phyloP scores from a whole-genome alignment of 192 early-diverging fungal genomes.

The Gigaspora rosea region DNA sequence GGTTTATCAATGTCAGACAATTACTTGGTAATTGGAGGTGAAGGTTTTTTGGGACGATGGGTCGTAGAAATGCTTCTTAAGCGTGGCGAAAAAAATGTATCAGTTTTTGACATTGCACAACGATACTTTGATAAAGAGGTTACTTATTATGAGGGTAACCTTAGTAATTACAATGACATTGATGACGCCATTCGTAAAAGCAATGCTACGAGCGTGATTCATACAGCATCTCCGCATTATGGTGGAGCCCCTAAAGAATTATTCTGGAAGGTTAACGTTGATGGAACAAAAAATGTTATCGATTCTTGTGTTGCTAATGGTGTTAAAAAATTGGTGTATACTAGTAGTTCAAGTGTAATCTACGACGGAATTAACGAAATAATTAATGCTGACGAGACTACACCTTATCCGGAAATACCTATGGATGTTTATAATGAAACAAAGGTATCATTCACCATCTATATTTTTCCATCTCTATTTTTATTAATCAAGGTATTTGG shows the following conservation, averaged over 20 bases:
- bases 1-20: constrained; percentile 30
- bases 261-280: constrained; percentile 80
- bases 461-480: background rate
- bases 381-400: constrained; percentile 78
- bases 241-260: constrained; percentile 66
- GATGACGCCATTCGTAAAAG: constrained; percentile 51
- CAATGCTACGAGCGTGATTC: constrained; percentile 73
- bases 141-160: constrained; percentile 50
- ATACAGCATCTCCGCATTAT: constrained; percentile 88
- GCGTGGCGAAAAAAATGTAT: constrained; percentile 56
- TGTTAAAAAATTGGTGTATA: constrained; percentile 79
- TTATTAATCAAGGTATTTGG: background rate
- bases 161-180: constrained; percentile 60
- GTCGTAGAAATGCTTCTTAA: constrained; percentile 77
- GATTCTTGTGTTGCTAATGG: constrained; percentile 63
- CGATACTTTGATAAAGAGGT: constrained; percentile 46
- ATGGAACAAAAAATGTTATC: constrained; percentile 87
- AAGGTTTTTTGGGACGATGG: constrained; percentile 84
- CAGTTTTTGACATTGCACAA: constrained; percentile 82
- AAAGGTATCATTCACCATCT: constrained; percentile 54
- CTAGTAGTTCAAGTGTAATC: constrained; percentile 88
- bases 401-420: constrained; percentile 69
- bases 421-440: constrained; percentile 95
- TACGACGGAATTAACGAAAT: constrained; percentile 71
- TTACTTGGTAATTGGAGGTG: constrained; percentile 83